Evolutionary conservation across 2,329 filamentous ascomycete species (phyloP), one percentile per base, ranked within the genome.

Genomic region (Fusarium lyarnte): DNA sequence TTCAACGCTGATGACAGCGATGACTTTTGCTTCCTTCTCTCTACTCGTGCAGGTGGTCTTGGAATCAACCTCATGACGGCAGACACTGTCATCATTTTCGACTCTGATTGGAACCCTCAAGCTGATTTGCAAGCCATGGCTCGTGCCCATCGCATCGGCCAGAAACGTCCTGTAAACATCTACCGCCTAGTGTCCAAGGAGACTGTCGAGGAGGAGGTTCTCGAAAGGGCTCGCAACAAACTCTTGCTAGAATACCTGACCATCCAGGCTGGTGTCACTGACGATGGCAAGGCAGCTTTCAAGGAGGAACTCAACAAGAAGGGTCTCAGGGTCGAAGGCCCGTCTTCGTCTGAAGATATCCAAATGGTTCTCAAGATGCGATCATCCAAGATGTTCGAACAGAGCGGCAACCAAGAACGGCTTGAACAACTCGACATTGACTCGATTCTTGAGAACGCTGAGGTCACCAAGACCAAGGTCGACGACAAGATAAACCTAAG

Each of bases 51-150:
- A 59, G 96, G 96, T 85, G 96, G 96, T 81, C 87, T 99, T n/a
- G 96, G 96, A 70, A 99, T 99, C 85, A 99, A 99, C 78, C 84
- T 99, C 59, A 99, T 98, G 94, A 98, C 96, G 29, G 96, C 96
- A 12, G 97, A 99, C 78, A 99, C 96, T 2, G 96, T 99, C 73
- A 92, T 99, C 76, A 92, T 99, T 47, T 99, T 98, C 77, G 97
- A 99, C 81, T 98, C 96, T 0, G 95, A 98, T 78, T 99, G 97
- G 96, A 99, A 99, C 76, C 97, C 96, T 23, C 96, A 99, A 81
- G 96, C 96, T 11, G 97, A 99, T 85, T 85, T 99, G 74, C 96
- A 99, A 81, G 96, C 96, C 43, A 99, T 99, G 96, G 96, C 96
- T 65, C 92, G 96, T 82, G 97, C 97, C 65, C 97, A 99, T 83